Evolutionary conservation across 177 flowering plant genomes (phyloP).

Genomic region (Tripterygium wilfordii): DNA sequence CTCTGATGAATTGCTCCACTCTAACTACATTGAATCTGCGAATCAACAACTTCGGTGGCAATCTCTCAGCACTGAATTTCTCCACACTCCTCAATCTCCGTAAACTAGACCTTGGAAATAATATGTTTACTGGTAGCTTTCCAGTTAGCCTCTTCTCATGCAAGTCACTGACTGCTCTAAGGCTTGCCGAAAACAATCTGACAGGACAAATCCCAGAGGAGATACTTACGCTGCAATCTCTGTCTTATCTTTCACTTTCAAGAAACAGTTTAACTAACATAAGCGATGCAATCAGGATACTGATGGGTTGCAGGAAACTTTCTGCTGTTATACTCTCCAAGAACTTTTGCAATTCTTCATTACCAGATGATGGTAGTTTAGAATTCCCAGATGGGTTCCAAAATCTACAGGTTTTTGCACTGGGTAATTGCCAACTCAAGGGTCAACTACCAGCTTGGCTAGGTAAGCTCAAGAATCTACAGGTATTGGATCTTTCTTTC

Average conservation of each 20-base stretch:
- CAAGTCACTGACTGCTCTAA: slow-evolving; percentile 46
- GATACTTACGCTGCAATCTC: slow-evolving; percentile 29
- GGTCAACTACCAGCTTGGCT: slow-evolving; percentile 62
- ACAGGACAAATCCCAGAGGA: slow-evolving; percentile 40
- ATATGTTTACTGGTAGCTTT: slow-evolving; percentile 44
- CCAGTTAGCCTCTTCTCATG: slow-evolving; percentile 50
- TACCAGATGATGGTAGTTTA: slow-evolving; percentile 31
- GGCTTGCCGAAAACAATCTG: slow-evolving; percentile 44
- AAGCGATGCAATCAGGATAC: slow-evolving; percentile 34
- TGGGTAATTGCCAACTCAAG: slow-evolving; percentile 43
- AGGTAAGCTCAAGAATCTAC: slow-evolving; percentile 24
- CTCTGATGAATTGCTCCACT: slow-evolving; percentile 41
- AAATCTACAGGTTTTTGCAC: slow-evolving; percentile 40
- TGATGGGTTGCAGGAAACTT: slow-evolving; percentile 44
- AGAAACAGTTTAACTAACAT: slow-evolving; percentile 42
- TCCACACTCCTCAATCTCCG: slow-evolving; percentile 35
- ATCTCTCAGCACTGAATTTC: slow-evolving; percentile 43
- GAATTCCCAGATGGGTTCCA: slow-evolving; percentile 37
- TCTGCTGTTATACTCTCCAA: slow-evolving; percentile 36
- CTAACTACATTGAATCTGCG: slow-evolving; percentile 38
- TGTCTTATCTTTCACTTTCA: slow-evolving; percentile 62
- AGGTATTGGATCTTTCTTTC: slow-evolving; percentile 50
- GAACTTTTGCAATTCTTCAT: slow-evolving; percentile 36
- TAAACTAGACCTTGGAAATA: slow-evolving; percentile 58
- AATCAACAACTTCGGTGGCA: slow-evolving; percentile 38